Conservation (phyloP, 1,284 basidiomycete genomes). For the Ceratobasidium sp. region DNA sequence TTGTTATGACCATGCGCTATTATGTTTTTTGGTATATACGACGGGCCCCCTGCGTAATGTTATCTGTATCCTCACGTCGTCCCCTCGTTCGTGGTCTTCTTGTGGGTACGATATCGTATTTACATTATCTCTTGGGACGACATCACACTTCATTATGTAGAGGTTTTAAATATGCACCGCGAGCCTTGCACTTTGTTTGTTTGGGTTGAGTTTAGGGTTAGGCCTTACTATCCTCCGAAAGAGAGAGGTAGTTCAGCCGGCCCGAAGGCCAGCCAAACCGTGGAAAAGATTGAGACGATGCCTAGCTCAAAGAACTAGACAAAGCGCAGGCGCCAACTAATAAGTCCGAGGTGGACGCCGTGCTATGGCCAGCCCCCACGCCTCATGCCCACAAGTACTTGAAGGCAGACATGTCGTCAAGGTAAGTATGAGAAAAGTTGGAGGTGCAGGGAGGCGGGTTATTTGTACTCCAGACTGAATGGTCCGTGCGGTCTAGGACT, state of each 20-base stretch:
- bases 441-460: neutral
- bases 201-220: constrained; percentile 11
- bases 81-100: too few relatives aligned
- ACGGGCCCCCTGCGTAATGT: neutral
- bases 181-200: neutral
- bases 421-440: constrained; percentile 36
- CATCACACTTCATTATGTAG: too few relatives aligned
- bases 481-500: neutral
- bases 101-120: too few relatives aligned
- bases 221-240: neutral
- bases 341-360: constrained; percentile 26
- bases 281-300: constrained; percentile 37
- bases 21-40: neutral
- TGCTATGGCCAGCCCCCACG: constrained; percentile 33
- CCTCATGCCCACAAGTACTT: constrained; percentile 31
- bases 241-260: constrained; percentile 22
- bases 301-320: constrained; percentile 33
- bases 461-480: neutral
- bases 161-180: too few relatives aligned
- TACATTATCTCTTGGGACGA: too few relatives aligned
- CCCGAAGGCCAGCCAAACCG: constrained; percentile 33
- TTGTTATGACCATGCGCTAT: neutral
- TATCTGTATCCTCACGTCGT: neutral
- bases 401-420: constrained; percentile 34
- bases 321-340: constrained; percentile 23